Percentiles rank a stretch among this genome's conserved stretches.
Conservation (phyloP, 176 grass and related monocot genomes). For the Lolium multiflorum region DNA sequence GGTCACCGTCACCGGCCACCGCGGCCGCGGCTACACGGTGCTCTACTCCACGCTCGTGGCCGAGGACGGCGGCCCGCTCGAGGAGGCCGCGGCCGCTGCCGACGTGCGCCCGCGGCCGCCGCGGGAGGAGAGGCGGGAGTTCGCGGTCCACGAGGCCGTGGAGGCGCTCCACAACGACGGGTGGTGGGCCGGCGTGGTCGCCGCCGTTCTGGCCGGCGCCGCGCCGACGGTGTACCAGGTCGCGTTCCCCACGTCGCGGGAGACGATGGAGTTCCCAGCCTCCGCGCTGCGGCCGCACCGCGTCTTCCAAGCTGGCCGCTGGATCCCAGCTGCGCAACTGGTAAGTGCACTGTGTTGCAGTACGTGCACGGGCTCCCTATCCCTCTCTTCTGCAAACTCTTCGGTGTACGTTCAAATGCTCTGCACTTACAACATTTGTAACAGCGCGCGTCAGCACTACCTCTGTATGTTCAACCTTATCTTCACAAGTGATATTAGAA, state of each 20-base stretch:
- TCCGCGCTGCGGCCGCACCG: conserved; percentile 48
- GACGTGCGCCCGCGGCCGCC: not conserved
- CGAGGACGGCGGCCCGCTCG: not conserved
- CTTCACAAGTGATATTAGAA: not conserved
- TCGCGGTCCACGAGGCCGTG: conserved; percentile 50
- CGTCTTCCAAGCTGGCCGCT: conserved; percentile 33
- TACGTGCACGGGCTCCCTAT: no score
- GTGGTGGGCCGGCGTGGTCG: conserved; percentile 71
- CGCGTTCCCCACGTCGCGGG: conserved; percentile 61
- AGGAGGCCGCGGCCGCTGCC: not conserved
- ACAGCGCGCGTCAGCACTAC: not conserved
- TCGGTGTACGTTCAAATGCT: no score
- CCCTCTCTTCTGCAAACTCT: no score
- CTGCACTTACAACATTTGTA: no score
- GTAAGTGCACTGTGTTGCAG: not conserved
- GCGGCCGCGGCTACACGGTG: conserved; percentile 22
- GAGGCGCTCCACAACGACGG: conserved; percentile 72
- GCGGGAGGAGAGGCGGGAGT: not conserved
- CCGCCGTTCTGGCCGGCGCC: not conserved
- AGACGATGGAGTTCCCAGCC: conserved; percentile 51
- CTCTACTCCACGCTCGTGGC: not conserved
- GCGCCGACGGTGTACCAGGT: conserved; percentile 43
- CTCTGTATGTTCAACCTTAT: not conserved
- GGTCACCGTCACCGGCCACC: conserved; percentile 17
- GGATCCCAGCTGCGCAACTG: conserved; percentile 43